A percentile compares a stretch with the other conserved stretches of the same genome.
Evolutionary conservation across 768 basidiomycete genomes (phyloP).

Genomic region (Melanogaster broomeanus): DNA sequence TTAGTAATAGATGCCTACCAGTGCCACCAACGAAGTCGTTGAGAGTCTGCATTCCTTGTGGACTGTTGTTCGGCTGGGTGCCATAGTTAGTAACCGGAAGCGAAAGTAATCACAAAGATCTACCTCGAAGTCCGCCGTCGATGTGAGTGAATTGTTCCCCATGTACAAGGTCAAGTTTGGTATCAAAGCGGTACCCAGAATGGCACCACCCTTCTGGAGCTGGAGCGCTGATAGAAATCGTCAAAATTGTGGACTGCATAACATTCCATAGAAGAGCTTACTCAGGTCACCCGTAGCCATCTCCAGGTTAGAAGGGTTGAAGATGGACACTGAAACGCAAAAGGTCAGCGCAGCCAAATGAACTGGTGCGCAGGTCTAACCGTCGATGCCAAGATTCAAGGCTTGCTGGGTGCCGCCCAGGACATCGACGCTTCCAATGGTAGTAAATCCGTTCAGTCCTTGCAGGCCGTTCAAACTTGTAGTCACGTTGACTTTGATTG

Average conservation of each 20-base stretch:
- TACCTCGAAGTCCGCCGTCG: conserved; percentile 54
- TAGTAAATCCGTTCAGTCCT: conserved; percentile 57
- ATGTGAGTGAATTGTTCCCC: conserved; percentile 59
- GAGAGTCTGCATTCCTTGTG: conserved; percentile 61
- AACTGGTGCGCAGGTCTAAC: conserved; percentile 32
- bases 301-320: conserved; percentile 69
- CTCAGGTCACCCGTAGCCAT: conserved; percentile 63
- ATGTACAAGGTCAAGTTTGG: conserved; percentile 58
- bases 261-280: conserved; percentile 32
- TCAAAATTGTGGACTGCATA: background rate
- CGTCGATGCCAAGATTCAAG: conserved; percentile 59
- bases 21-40: conserved; percentile 66
- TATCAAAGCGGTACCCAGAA: conserved; percentile 61
- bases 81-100: conserved; percentile 2
- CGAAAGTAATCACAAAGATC: background rate
- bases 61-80: conserved; percentile 57
- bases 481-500: conserved; percentile 72
- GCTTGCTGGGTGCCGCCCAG: conserved; percentile 60
- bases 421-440: conserved; percentile 64
- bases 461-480: conserved; percentile 59
- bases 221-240: conserved; percentile 46
- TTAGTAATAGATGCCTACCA: conserved; percentile 35
- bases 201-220: conserved; percentile 49
- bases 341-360: background rate
- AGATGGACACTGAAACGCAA: conserved; percentile 49